Base-by-base conservation (phyloP, 2,329 filamentous ascomycete species). In the Colletotrichum orbiculare region DNA sequence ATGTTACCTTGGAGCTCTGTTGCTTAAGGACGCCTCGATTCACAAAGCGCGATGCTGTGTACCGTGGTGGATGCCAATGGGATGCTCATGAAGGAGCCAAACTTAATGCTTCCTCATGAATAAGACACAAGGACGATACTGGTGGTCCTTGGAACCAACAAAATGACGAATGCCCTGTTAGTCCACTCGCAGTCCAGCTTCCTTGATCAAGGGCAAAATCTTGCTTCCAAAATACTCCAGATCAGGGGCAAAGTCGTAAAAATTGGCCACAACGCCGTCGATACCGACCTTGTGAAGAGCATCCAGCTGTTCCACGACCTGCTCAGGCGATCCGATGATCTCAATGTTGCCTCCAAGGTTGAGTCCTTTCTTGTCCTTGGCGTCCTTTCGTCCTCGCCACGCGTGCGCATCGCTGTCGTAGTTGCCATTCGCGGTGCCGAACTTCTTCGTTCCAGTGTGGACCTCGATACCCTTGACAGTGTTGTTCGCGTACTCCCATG, bases 201-300 rank as follows among this genome's bases (percentile, higher is more conserved):
- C 11, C 6, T 50, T 60, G 5, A 34, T 12, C 12, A 64, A 11
- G 3, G 42, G 35, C 7, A 58, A 8, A 7, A 53, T 59, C 54
- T 53, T 53, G 6, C 17, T 15, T 1, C 41, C 60, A n/a, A 58
- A 63, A 12, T 42, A 47, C 1, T 52, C 39, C 1, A 57, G 1
- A n/a, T 62, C 59, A 9, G 54, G 60, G 2, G 47, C 60, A 17
- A 63, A 63, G 3, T 58, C 54, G 47, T 58, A 59, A 12, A 63
- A 63, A 25, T 59, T 63, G 15, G 54, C 39, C 3, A 47, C 47
- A 12, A 53, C 47, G 7, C 54, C 47, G 2, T 63, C 54, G 5
- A 53, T 48, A 4, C 47, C 47, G 5, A 63, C 15, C 10, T 48
- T 53, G 12, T 59, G 54, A 10, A 63, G 11, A 0, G 47, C 54